Percentiles rank a stretch among this genome's conserved stretches.
Conservation (phyloP, 192 early-diverging fungal genomes). For the Bifiguratus adelaidae region DNA sequence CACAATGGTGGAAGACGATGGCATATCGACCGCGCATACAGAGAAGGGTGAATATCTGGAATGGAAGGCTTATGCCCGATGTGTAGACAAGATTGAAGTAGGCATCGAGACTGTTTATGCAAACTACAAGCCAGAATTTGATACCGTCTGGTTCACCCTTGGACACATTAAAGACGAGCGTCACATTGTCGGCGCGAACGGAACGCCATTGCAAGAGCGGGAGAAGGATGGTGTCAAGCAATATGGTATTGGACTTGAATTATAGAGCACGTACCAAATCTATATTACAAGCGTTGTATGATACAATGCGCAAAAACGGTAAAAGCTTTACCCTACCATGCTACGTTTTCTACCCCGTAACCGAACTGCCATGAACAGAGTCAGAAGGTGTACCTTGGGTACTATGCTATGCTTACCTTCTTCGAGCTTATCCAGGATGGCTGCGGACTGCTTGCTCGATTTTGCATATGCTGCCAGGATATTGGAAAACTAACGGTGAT, state of each 20-base stretch:
- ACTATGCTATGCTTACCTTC: constrained; percentile 70
- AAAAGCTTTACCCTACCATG: constrained; percentile 53
- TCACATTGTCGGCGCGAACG: background rate
- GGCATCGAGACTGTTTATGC: constrained; percentile 13
- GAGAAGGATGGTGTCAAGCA: too few species aligned
- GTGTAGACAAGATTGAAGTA: constrained; percentile 12
- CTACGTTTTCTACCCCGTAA: constrained; percentile 74
- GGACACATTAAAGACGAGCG: background rate
- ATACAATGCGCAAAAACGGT: background rate
- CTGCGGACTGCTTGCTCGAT: constrained; percentile 42
- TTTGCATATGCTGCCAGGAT: constrained; percentile 61
- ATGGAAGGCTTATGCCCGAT: constrained; percentile 20
- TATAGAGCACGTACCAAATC: too few species aligned
- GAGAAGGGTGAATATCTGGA: constrained; percentile 16
- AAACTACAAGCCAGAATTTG: constrained; percentile 18
- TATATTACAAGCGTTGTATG: too few species aligned
- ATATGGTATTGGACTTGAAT: too few species aligned
- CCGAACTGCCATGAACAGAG: constrained; percentile 32
- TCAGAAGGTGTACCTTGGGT: too few species aligned
- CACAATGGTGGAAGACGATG: constrained; percentile 35
- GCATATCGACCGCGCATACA: constrained; percentile 21
- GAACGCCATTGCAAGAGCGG: too few species aligned
- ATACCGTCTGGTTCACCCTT: constrained; percentile 23
- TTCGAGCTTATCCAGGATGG: constrained; percentile 59
- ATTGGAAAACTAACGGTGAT: constrained; percentile 44